phyloP scores from a whole-genome alignment of 345 rosid genomes.

The Moricandia moricandioides region DNA sequence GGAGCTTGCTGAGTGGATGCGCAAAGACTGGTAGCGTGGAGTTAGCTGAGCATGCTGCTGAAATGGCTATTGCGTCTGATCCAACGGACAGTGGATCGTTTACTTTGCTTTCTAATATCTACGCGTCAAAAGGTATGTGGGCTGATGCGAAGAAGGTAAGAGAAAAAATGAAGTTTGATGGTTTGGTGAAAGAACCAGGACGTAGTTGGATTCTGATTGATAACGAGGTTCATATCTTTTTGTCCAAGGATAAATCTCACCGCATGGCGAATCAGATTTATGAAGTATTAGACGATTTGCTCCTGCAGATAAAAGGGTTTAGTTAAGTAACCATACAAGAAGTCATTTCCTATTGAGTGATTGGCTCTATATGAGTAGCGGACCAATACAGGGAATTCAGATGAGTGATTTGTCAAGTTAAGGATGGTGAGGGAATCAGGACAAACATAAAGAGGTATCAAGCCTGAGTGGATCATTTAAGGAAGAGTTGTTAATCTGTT shows the following conservation, averaged over 20 bases:
- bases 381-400: neutral
- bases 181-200: constrained; percentile 72
- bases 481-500: constrained; percentile 8
- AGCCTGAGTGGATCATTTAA: constrained; percentile 5
- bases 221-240: constrained; percentile 48
- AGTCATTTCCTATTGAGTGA: neutral
- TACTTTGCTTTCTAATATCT: constrained; percentile 58
- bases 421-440: neutral
- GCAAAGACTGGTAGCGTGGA: constrained; percentile 48
- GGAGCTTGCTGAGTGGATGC: constrained; percentile 68
- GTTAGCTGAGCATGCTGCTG: constrained; percentile 61
- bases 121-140: constrained; percentile 77
- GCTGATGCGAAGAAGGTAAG: constrained; percentile 57
- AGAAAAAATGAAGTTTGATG: constrained; percentile 55
- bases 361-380: neutral
- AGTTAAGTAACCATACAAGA: constrained; percentile 14
- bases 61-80: constrained; percentile 61
- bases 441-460: neutral
- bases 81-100: constrained; percentile 66
- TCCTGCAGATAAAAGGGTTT: constrained; percentile 46
- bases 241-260: constrained; percentile 57
- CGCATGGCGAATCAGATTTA: constrained; percentile 37
- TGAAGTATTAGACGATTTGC: constrained; percentile 45
- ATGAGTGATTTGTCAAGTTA: neutral
- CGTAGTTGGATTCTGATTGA: constrained; percentile 61